These are phyloP conservation scores for Syncephalis fuscata DNA, from an alignment of 371 early-diverging fungal species.

Conservation along the genomic window DNA sequence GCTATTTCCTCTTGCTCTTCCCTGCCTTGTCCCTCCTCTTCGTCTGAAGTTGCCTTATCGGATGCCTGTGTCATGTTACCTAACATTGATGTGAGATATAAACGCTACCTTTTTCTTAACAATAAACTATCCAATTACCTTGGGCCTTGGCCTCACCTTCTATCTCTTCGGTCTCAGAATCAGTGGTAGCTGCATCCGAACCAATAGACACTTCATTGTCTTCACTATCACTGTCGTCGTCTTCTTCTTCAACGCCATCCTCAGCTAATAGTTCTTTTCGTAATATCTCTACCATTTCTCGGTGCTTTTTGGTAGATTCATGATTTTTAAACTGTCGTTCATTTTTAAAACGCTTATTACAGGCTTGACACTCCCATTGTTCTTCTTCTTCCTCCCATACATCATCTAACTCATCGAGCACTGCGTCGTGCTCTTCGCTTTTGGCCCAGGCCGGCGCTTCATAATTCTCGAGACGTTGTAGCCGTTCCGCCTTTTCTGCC, in stretches of 20 bases:
- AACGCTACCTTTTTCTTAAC: too few relatives aligned
- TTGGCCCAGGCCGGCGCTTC: conserved; percentile 47
- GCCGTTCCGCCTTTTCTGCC: conserved; percentile 27
- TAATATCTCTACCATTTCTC: conserved; percentile 40
- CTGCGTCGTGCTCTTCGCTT: conserved; percentile 12
- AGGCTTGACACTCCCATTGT: conserved; percentile 54
- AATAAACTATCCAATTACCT: too few relatives aligned
- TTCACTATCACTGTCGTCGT: not conserved
- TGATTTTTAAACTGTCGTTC: conserved; percentile 60
- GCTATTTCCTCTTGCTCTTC: too few relatives aligned
- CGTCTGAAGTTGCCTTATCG: too few relatives aligned
- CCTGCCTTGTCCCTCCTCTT: too few relatives aligned
- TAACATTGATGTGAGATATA: too few relatives aligned
- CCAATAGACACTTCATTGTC: too few relatives aligned
- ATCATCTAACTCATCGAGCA: conserved; percentile 11
- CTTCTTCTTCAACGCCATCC: conserved; percentile 1
- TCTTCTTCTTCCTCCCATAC: conserved; percentile 18
- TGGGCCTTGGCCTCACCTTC: too few relatives aligned
- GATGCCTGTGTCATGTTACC: too few relatives aligned
- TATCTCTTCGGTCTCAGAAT: too few relatives aligned
- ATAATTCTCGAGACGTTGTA: conserved; percentile 26
- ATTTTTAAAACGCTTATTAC: conserved; percentile 59
- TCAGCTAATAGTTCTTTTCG: conserved; percentile 39
- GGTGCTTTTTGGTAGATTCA: conserved; percentile 58
- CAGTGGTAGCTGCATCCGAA: too few relatives aligned